Percentiles rank a stretch among this genome's conserved stretches.
Evolutionary conservation across 805 yeast genomes (phyloP).

Genomic region (Starmerella cellae): DNA sequence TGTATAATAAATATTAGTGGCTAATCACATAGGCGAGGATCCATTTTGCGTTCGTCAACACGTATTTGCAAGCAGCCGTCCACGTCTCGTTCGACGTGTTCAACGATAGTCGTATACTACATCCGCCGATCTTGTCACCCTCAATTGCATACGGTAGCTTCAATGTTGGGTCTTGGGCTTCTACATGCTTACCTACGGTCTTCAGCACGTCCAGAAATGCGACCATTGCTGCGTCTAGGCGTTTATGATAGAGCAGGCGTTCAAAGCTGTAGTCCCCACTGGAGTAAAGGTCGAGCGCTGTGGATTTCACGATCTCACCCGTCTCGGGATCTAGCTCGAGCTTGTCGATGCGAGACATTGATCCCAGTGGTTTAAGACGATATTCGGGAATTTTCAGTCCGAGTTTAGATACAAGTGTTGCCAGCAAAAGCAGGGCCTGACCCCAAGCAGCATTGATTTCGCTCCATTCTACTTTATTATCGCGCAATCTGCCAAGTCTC

Average conservation of each 20-base stretch:
- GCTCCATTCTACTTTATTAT: constrained; percentile 63
- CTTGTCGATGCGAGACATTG: constrained; percentile 63
- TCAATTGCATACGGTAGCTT: constrained; percentile 65
- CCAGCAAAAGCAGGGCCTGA: constrained; percentile 55
- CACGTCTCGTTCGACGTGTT: constrained; percentile 58
- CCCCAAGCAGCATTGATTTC: constrained; percentile 90
- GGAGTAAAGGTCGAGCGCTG: constrained; percentile 45
- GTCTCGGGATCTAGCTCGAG: constrained; percentile 31
- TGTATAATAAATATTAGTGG: constrained; percentile 2
- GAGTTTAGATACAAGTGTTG: constrained; percentile 48
- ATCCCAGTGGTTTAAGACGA: constrained; percentile 67
- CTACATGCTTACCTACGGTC: constrained; percentile 37
- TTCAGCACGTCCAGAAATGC: constrained; percentile 52
- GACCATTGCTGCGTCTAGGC: constrained; percentile 68
- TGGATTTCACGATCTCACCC: constrained; percentile 27
- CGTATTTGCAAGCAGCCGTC: constrained; percentile 78
- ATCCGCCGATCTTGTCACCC: constrained; percentile 62
- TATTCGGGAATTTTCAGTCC: constrained; percentile 45
- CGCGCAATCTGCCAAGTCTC: constrained; percentile 57
- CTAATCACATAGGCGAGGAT: constrained; percentile 46
- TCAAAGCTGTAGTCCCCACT: constrained; percentile 64
- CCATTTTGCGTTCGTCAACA: constrained; percentile 75
- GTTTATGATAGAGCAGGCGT: constrained; percentile 56
- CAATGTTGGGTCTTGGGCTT: constrained; percentile 36
- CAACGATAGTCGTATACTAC: constrained; percentile 56